phyloP scores from a whole-genome alignment of 164 flowering plant genomes.

The Aristolochia fimbriata region DNA sequence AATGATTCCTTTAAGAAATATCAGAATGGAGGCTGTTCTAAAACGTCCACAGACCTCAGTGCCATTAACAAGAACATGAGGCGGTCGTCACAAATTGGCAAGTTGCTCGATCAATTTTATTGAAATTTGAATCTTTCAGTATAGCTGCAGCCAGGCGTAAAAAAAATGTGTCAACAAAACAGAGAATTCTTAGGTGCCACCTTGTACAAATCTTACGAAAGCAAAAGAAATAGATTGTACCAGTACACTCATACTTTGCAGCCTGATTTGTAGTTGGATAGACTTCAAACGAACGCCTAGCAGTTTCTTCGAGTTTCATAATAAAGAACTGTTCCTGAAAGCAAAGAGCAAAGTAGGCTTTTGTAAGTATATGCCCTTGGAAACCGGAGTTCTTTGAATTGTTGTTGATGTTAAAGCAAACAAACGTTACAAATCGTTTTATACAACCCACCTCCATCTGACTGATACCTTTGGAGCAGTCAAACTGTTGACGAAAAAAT shows the following conservation, averaged over 20 bases:
- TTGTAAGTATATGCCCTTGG: neutral
- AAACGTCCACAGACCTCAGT: conserved; percentile 44
- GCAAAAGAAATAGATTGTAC: conserved; percentile 20
- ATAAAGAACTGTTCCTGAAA: conserved; percentile 79
- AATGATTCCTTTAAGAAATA: too few species aligned
- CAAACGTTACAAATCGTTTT: neutral
- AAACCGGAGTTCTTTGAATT: neutral
- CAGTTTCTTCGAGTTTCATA: conserved; percentile 61
- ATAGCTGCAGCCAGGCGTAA: conserved; percentile 57
- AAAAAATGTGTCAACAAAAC: conserved; percentile 2
- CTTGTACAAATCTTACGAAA: neutral
- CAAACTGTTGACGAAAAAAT: neutral
- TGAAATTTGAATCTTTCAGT: conserved; percentile 77
- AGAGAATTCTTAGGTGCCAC: neutral
- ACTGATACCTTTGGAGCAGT: conserved; percentile 1
- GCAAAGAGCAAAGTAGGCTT: conserved; percentile 1
- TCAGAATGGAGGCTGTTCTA: neutral
- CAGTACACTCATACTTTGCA: conserved; percentile 61
- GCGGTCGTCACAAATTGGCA: conserved; percentile 88
- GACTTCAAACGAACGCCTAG: conserved; percentile 53
- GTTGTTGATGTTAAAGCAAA: neutral
- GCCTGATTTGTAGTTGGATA: conserved; percentile 72
- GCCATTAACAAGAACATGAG: conserved; percentile 72
- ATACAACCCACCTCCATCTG: neutral
- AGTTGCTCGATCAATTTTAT: conserved; percentile 86